Evolutionary conservation across 2,329 filamentous ascomycete genomes (phyloP), one percentile per base, ranked within the genome.

Genomic region (Zasmidium angulare): DNA sequence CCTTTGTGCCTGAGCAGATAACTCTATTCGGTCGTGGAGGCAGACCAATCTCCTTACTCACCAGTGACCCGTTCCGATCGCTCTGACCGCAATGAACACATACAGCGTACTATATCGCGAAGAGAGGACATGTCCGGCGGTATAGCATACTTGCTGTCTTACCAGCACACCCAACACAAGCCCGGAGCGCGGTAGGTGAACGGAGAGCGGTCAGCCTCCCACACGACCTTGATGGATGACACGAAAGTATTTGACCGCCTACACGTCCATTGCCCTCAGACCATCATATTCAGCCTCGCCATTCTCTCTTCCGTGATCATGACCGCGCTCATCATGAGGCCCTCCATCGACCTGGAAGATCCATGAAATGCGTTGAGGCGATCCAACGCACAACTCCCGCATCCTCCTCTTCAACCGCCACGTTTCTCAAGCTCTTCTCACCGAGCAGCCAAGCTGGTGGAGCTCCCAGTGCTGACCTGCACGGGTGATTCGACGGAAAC

Each of bases 171-270:
- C n/a, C n/a, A n/a, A 24, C 9, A 20, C 23, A 10, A 51, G 26
- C 49, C 21, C 6, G 26, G 26, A 11, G 26, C 11, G 26, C 4
- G 6, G 6, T 29, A 6, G 26, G 26, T 11, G 26, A 6, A 43
- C 36, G n/a, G n/a, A 17, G 17, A 51, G 49, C 20, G 29, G 23
- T 20, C n/a, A 51, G 26, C 4, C 6, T 29, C 26, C 26, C 26
- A 51, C 14, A 53, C 29, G 50, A 54, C 52, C 52, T 54, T 54
- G 52, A 54, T 54, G 52, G 52, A 23, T 24, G 17, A 46, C 50
- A 54, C 9, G 20, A 46, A 54, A 46, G 36, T 54, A 54, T 54
- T 54, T 23, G 52, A 22, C 17, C 11, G 36, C 12, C 52, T 24
- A 21, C n/a, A 20, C 19, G 10, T 36, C 52, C 40, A 19, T 40